Evolutionary conservation across 2,329 filamentous ascomycete genomes (phyloP), one percentile per base, ranked within the genome.

Genomic region (Exserohilum rostratum): DNA sequence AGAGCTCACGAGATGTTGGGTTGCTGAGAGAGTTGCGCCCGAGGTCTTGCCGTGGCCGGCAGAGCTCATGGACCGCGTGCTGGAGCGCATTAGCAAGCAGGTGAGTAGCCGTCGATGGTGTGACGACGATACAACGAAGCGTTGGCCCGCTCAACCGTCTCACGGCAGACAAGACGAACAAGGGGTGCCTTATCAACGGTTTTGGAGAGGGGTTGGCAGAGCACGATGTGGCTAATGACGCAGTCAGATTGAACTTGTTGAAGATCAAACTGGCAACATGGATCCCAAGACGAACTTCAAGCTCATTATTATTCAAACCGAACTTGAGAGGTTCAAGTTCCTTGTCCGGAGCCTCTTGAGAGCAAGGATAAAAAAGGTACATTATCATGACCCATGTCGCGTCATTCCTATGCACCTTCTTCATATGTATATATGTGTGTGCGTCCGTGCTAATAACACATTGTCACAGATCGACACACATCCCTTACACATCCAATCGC

Each of bases 251-350:
- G 77, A 79, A 62, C 66, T 76, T 12, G 78, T 83, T 22, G 81
- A 83, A 67, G 74, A 80, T 58, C 74, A 93, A 82, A 93, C 90
- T 11, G 90, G 89, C 58, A 87, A 90, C 70, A 89, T 93, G 86
- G 92, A 96, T 69, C 90, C 93, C 42, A 92, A 90, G 75, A 88
- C 90, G 61, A 98, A 96, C 74, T 96, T 99, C 74, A 87, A 87
- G 57, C 87, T 98, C 69, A 96, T 97, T 44, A 89, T 99, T 58
- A 87, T 97, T 50, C 95, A 99, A 80, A 98, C 96, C 6, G 95
- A 99, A 78, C 85, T 99, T 50, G 93, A 97, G 74, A 84, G 95
- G 40, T 96, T 90, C 77, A 96, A 96, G 78, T 99, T 92, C 70
- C 82, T 99, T 18, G 85, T 98, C 15, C 84, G 95, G 57, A 89